A percentile compares a stretch with the other conserved stretches of the same genome.
Evolutionary conservation across 192 early-diverging fungal species (phyloP).

Genomic region (Bifiguratus adelaidae): DNA sequence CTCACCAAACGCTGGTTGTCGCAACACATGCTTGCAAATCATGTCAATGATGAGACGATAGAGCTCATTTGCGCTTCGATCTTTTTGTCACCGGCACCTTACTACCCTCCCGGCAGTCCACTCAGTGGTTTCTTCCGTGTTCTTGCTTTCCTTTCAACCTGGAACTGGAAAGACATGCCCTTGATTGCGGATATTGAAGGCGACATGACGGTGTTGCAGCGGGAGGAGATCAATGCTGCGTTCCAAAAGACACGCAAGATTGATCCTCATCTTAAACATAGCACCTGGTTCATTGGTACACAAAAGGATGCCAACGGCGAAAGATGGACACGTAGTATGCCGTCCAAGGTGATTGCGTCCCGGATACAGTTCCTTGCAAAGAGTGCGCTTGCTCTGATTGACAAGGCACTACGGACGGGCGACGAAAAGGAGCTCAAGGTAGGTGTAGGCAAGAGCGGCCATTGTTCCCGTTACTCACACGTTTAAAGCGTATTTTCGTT

Average conservation of each 20-base stretch:
- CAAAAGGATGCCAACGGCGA: conserved; percentile 42
- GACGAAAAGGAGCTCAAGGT: conserved; percentile 30
- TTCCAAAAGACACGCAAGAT: conserved; percentile 46
- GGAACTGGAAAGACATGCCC: conserved; percentile 68
- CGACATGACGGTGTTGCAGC: conserved; percentile 31
- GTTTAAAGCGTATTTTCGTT: conserved; percentile 58
- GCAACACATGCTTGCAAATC: conserved; percentile 64
- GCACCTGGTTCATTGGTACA: conserved; percentile 57
- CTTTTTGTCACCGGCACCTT: conserved; percentile 55
- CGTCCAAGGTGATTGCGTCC: conserved; percentile 42
- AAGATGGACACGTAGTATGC: conserved; percentile 46
- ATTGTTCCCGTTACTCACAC: conserved; percentile 13
- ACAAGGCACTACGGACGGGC: conserved; percentile 18
- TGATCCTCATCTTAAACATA: conserved; percentile 25
- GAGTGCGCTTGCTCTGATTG: conserved; percentile 47
- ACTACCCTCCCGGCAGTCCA: conserved; percentile 45
- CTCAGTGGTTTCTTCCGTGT: conserved; percentile 70
- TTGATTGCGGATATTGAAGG: conserved; percentile 73
- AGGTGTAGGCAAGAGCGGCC: conserved; percentile 14
- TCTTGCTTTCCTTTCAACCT: conserved; percentile 57
- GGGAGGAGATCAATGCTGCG: conserved; percentile 27
- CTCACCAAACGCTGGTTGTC: conserved; percentile 86
- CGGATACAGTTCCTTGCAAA: conserved; percentile 55
- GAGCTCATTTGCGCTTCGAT: conserved; percentile 66
- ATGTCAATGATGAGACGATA: conserved; percentile 63